These are phyloP conservation scores for Laguncularia racemosa DNA, from an alignment of 345 rosid species.

Conservation along the genomic window DNA sequence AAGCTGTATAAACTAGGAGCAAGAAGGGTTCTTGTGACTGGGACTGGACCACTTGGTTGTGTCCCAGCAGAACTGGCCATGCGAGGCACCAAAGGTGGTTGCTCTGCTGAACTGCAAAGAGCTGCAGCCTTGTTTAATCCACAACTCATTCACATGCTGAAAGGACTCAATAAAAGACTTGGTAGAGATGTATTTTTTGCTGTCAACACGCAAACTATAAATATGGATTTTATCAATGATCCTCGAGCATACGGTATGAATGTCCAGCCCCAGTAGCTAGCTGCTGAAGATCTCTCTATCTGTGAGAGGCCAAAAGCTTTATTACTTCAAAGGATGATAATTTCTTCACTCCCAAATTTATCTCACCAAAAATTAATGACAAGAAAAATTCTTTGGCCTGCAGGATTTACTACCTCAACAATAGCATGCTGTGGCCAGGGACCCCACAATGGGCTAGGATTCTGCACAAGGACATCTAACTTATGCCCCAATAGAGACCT, in stretches of 20 bases:
- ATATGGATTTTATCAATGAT: conserved; percentile 44
- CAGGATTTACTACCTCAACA: conserved; percentile 71
- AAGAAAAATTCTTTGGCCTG: neutral
- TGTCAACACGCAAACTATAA: conserved; percentile 44
- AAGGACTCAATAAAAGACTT: conserved; percentile 35
- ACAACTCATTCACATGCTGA: conserved; percentile 40
- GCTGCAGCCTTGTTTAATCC: conserved; percentile 75
- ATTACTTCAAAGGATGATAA: no score
- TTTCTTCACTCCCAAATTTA: no score
- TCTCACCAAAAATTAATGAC: neutral
- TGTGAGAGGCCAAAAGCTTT: no score
- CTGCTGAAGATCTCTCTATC: no score
- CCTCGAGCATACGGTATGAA: conserved; percentile 52
- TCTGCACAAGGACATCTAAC: conserved; percentile 59
- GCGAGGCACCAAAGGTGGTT: conserved; percentile 64
- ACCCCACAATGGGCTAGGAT: conserved; percentile 63
- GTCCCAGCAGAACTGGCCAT: conserved; percentile 74
- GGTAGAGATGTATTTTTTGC: conserved; percentile 49
- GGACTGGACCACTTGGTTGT: conserved; percentile 84
- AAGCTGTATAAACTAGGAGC: conserved; percentile 65
- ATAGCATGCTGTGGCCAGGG: conserved; percentile 90
- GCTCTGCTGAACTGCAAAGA: conserved; percentile 43
- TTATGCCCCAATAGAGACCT: conserved; percentile 66
- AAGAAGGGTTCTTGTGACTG: conserved; percentile 70
- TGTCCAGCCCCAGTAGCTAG: no score